Conservation (phyloP, 1,284 basidiomycete genomes). For the Ceratobasidium sp. region DNA sequence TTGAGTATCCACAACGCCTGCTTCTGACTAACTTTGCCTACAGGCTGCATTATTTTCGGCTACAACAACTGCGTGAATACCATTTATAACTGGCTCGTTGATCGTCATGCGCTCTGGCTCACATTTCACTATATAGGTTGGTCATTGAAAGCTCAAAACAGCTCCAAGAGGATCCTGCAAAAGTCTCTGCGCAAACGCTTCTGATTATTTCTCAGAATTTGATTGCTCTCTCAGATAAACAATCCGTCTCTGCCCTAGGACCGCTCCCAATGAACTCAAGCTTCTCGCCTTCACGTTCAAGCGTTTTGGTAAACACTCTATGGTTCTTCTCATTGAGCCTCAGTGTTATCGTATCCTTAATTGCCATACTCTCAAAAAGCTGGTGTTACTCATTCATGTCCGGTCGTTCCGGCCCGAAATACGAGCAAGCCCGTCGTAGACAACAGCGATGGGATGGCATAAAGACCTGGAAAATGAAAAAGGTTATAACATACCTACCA, state of each 20-base stretch:
- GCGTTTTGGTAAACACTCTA: conserved; percentile 5
- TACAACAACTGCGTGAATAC: conserved; percentile 2
- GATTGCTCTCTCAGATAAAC: not conserved
- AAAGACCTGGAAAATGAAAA: conserved; percentile 14
- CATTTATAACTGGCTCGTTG: not conserved
- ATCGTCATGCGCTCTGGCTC: not conserved
- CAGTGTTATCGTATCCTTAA: not conserved
- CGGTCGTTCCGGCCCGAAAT: not conserved
- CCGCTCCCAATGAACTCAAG: too few relatives aligned
- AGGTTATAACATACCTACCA: conserved; percentile 1
- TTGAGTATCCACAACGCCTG: too few relatives aligned
- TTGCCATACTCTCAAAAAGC: not conserved
- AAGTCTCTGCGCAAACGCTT: conserved; percentile 1
- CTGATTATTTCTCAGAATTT: not conserved
- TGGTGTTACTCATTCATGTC: conserved; percentile 12
- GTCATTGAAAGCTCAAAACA: not conserved
- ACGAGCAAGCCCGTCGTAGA: not conserved
- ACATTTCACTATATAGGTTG: not conserved
- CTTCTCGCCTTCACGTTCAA: not conserved
- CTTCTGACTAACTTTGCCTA: not conserved
- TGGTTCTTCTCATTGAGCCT: conserved; percentile 4
- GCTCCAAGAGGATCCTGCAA: not conserved
- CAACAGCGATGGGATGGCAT: conserved; percentile 18
- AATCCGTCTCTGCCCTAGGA: not conserved
- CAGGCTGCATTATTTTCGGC: conserved; percentile 23